Conservation (phyloP, 768 basidiomycete genomes). For the Amanita rimosa region DNA sequence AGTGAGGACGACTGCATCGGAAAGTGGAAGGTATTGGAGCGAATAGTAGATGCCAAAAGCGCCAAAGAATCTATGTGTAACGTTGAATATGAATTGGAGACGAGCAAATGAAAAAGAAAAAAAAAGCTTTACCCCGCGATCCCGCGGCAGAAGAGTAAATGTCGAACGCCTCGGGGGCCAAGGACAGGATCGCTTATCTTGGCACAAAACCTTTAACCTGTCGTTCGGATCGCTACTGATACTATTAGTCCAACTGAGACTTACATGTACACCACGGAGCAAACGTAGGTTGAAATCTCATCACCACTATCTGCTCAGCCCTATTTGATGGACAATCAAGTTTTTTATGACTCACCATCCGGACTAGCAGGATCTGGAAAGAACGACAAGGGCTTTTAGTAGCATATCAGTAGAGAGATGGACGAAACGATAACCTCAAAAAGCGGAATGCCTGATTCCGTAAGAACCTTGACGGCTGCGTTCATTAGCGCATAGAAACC, state of each 20-base stretch:
- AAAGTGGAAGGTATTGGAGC: slow-evolving; percentile 62
- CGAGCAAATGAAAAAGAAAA: slow-evolving; percentile 44
- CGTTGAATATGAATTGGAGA: neutral
- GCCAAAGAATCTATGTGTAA: slow-evolving; percentile 48
- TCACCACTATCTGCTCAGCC: neutral
- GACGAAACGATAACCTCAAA: neutral
- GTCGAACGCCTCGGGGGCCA: slow-evolving; percentile 59
- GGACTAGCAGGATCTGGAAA: neutral
- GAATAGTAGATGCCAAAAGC: slow-evolving; percentile 62
- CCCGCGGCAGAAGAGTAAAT: slow-evolving; percentile 45
- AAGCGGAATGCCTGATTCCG: neutral
- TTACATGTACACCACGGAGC: slow-evolving; percentile 1
- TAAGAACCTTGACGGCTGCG: neutral
- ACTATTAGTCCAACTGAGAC: neutral
- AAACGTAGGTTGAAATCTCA: neutral
- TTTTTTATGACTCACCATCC: neutral
- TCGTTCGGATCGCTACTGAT: neutral
- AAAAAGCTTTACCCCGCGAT: slow-evolving; percentile 47
- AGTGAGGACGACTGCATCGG: slow-evolving; percentile 67
- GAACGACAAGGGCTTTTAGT: neutral
- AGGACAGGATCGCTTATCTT: slow-evolving; percentile 41
- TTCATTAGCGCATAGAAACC: neutral
- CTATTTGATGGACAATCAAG: neutral
- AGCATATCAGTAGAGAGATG: neutral
- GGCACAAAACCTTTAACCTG: slow-evolving; percentile 24